Conservation (phyloP, 2,329 filamentous ascomycete genomes). For the Cytospora paraplurivora region DNA sequence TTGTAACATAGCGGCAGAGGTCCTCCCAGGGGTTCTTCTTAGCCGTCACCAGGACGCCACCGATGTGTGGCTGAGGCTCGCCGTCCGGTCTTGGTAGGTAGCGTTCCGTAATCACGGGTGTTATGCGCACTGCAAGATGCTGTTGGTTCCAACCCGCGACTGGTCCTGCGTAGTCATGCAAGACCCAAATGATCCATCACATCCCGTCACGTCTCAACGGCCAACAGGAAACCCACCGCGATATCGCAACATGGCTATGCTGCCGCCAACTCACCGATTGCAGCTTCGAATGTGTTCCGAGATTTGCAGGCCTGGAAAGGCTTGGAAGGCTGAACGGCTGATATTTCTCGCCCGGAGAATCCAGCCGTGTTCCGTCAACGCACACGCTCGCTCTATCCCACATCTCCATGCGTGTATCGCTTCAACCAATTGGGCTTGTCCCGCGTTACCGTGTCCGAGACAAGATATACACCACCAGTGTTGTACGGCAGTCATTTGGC, state of each 20-base stretch:
- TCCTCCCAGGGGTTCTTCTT: constrained; percentile 35
- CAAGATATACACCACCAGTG: no score
- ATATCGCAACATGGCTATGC: no score
- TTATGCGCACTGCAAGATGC: constrained; percentile 15
- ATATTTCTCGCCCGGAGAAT: no score
- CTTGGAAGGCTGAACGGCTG: no score
- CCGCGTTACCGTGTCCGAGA: no score
- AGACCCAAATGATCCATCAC: constrained; percentile 16
- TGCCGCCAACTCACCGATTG: background rate
- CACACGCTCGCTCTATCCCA: no score
- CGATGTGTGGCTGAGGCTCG: constrained; percentile 25
- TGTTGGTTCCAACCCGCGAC: no score
- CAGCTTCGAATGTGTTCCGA: no score
- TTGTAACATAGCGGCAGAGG: constrained; percentile 32
- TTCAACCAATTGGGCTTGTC: no score
- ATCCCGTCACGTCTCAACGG: constrained; percentile 13
- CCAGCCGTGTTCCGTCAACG: no score
- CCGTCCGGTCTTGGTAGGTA: constrained; percentile 32
- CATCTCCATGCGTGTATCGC: no score
- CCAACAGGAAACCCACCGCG: constrained; percentile 2
- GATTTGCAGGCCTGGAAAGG: no score
- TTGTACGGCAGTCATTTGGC: background rate
- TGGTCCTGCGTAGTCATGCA: constrained; percentile 3
- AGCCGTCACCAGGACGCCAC: constrained; percentile 26
- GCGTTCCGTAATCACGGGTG: constrained; percentile 34